phyloP scores from a whole-genome alignment of 2,329 filamentous ascomycete species.

The Talaromyces sp. region DNA sequence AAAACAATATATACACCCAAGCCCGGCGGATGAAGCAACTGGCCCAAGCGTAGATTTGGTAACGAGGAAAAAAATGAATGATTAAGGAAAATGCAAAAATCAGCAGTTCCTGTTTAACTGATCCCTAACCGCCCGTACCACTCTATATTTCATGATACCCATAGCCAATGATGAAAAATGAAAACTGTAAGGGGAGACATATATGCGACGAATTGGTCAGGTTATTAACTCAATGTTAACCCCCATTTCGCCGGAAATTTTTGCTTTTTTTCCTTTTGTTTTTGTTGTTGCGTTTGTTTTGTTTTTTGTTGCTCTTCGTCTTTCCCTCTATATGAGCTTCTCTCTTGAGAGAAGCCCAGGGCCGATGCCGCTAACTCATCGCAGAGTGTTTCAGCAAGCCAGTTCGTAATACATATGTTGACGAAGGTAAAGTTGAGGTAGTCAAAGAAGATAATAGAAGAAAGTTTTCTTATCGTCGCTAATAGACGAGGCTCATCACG shows the following conservation, averaged over 20 bases:
- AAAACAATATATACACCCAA: conserved; percentile 10
- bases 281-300: not conserved
- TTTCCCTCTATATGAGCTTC: not conserved
- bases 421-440: not conserved
- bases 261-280: conserved; percentile 5
- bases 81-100: not conserved
- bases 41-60: conserved; percentile 4
- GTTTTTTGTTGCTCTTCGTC: not conserved
- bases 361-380: not conserved
- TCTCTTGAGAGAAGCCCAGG: not conserved
- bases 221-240: not conserved
- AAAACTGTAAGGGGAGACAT: conserved; percentile 6
- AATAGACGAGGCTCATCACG: conserved; percentile 7
- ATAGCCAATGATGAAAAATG: conserved; percentile 7
- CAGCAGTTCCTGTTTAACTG: conserved; percentile 7
- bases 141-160: conserved; percentile 15
- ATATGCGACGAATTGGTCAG: conserved; percentile 1
- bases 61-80: conserved; percentile 5
- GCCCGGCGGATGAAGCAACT: not conserved
- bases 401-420: not conserved
- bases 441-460: not conserved
- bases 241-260: not conserved
- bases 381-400: not conserved
- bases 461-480: conserved; percentile 5
- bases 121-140: conserved; percentile 13